A percentile compares a stretch with the other conserved stretches of the same genome.
Evolutionary conservation across 805 yeast species (phyloP).

Genomic region (Yamadazyma paraphyllophila): DNA sequence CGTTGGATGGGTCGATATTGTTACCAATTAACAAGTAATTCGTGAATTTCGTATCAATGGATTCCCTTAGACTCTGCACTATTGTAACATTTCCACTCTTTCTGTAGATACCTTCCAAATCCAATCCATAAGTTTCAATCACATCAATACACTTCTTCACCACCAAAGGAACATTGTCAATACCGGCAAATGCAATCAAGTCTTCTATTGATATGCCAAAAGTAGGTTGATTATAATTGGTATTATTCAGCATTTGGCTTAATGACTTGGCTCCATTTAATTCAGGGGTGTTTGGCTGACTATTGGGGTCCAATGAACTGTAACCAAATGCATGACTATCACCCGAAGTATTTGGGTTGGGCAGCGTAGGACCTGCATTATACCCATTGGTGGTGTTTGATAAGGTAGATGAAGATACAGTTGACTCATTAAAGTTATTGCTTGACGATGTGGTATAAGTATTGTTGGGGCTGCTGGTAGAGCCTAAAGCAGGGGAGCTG

Average conservation of each 20-base stretch:
- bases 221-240: conserved; percentile 39
- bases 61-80: conserved; percentile 67
- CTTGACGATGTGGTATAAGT: background rate
- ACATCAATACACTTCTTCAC: conserved; percentile 87
- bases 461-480: background rate
- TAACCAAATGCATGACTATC: conserved; percentile 13
- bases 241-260: conserved; percentile 5
- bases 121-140: conserved; percentile 79
- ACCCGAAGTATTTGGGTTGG: background rate
- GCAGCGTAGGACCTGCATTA: background rate
- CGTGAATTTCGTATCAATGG: conserved; percentile 74
- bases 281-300: conserved; percentile 28
- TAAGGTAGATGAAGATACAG: background rate
- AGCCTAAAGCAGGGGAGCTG: background rate
- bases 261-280: conserved; percentile 35
- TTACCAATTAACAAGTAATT: conserved; percentile 47
- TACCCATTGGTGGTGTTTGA: background rate
- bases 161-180: conserved; percentile 86
- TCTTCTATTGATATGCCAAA: conserved; percentile 85
- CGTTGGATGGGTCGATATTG: conserved; percentile 37
- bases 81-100: conserved; percentile 76
- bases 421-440: background rate
- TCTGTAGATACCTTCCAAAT: conserved; percentile 87
- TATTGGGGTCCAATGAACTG: conserved; percentile 35
- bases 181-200: conserved; percentile 71